Conservation (phyloP, 306 rosid species). For the Cicer yamashitae region DNA sequence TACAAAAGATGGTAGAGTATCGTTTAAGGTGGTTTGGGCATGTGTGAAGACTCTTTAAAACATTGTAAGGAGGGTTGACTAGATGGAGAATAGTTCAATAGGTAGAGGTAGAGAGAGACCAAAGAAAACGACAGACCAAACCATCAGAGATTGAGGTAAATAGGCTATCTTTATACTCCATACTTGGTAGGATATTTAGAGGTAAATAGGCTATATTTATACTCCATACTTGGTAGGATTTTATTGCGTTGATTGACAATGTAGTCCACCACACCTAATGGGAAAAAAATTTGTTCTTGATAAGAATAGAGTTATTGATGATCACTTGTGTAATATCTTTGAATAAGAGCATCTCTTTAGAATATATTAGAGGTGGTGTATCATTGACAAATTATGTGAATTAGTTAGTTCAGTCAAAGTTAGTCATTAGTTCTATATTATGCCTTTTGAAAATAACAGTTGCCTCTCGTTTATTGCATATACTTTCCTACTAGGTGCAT, state of each 20-base stretch:
- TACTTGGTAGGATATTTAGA: slow-evolving; percentile 2
- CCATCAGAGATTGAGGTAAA: not conserved
- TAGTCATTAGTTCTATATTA: slow-evolving; percentile 21
- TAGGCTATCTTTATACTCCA: slow-evolving; percentile 5
- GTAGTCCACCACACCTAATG: not conserved
- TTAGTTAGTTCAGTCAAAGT: slow-evolving; percentile 24
- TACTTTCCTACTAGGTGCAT: slow-evolving; percentile 61
- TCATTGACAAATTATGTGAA: slow-evolving; percentile 26
- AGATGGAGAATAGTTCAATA: not conserved
- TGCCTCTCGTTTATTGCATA: slow-evolving; percentile 22
- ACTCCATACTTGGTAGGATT: not conserved
- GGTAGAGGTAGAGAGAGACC: slow-evolving; percentile 3
- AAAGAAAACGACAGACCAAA: slow-evolving; percentile 4
- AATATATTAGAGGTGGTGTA: slow-evolving; percentile 16
- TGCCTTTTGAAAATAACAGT: slow-evolving; percentile 32
- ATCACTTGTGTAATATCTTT: slow-evolving; percentile 28
- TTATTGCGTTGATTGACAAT: not conserved
- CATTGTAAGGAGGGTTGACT: slow-evolving; percentile 15
- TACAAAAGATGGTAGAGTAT: not conserved
- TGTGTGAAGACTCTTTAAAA: not conserved
- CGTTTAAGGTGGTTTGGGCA: not conserved
- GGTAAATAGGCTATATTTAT: slow-evolving; percentile 5
- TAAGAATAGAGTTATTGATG: slow-evolving; percentile 12
- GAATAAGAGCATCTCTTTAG: slow-evolving; percentile 12
- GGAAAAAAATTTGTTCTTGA: not conserved